Evolutionary conservation across 176 grass and related monocot genomes (phyloP).

Genomic region (Olyra latifolia): DNA sequence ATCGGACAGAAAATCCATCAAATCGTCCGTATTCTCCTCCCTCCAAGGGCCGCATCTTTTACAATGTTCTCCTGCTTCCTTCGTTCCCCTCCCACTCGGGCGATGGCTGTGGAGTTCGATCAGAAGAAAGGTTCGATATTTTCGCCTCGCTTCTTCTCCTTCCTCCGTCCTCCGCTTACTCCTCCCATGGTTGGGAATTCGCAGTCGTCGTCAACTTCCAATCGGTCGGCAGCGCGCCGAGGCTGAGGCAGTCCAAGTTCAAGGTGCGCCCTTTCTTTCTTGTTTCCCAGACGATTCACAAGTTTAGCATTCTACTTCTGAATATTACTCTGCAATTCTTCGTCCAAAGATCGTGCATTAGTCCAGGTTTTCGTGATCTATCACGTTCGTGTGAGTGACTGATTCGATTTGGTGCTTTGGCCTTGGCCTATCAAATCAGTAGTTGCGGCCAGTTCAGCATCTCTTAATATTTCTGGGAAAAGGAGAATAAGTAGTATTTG

Average conservation of each 20-base stretch:
- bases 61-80: background rate
- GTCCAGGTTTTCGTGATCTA: background rate
- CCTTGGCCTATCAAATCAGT: background rate
- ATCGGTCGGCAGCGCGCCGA: constrained; percentile 50
- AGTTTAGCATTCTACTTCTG: background rate
- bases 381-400: background rate
- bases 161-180: background rate
- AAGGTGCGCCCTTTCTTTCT: constrained; percentile 37
- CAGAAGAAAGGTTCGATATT: constrained; percentile 21
- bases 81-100: background rate
- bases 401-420: background rate
- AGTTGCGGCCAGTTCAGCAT: background rate
- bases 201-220: constrained; percentile 67
- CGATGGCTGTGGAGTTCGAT: constrained; percentile 15
- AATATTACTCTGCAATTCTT: background rate
- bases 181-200: background rate
- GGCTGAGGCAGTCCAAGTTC: constrained; percentile 66
- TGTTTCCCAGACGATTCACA: background rate
- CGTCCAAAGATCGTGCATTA: background rate
- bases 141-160: background rate
- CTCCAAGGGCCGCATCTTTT: background rate
- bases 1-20: background rate
- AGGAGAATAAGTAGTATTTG: background rate
- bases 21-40: background rate
- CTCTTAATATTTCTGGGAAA: background rate